Evolutionary conservation across 208 protist species (phyloP).

Genomic region (Angomonas ambiguus): DNA sequence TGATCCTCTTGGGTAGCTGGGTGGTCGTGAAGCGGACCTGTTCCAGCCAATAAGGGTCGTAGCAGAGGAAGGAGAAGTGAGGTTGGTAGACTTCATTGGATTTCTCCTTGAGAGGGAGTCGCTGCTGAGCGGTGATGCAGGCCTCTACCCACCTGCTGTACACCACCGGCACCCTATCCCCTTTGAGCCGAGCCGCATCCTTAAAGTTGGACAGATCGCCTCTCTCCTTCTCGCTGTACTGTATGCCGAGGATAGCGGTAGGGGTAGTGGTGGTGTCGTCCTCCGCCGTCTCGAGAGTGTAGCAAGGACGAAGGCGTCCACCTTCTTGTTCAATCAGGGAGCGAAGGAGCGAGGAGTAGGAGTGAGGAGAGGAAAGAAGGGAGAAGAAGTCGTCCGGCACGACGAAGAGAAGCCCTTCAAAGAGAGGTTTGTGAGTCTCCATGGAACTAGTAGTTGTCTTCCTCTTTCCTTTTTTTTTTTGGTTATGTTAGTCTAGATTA

Average conservation of each 20-base stretch:
- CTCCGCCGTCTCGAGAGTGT: neutral
- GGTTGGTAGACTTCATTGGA: constrained; percentile 2
- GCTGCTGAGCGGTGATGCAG: neutral
- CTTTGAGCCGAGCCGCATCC: neutral
- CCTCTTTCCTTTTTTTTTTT: constrained; percentile 11
- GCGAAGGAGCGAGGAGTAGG: neutral
- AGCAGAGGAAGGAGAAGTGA: constrained; percentile 23
- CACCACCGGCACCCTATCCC: neutral
- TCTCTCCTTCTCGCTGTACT: neutral
- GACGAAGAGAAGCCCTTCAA: neutral
- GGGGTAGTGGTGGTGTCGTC: neutral
- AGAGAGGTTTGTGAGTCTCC: neutral
- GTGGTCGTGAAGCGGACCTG: constrained; percentile 67
- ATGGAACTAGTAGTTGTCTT: neutral
- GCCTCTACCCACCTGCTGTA: neutral
- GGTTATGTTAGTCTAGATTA: neutral
- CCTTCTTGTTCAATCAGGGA: neutral
- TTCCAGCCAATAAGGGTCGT: constrained; percentile 50
- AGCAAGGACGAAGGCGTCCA: neutral
- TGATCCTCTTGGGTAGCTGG: constrained; percentile 36
- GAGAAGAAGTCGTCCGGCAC: neutral
- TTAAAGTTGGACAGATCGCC: neutral
- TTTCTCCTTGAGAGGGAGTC: neutral
- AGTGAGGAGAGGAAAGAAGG: too few relatives aligned
- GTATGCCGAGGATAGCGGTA: neutral